Percentiles rank a stretch among this genome's conserved stretches.
These are phyloP conservation scores for Zoysia pacifica DNA, from an alignment of 176 grass and related monocot genomes.

Conservation along the genomic window DNA sequence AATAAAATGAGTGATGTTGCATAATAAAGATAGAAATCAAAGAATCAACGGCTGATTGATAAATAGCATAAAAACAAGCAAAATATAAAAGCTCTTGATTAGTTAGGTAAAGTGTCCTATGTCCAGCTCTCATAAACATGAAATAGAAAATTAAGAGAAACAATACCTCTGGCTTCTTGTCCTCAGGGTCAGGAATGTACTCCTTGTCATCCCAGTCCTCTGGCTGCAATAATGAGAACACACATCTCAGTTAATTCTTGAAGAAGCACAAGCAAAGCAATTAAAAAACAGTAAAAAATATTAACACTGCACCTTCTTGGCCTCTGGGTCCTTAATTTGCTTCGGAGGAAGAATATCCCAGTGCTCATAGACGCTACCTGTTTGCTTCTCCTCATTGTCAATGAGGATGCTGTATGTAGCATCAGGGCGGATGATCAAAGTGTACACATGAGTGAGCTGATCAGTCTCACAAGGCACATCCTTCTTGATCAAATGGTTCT, in stretches of 20 bases:
- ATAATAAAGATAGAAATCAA: too few species aligned
- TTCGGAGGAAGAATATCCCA: slow-evolving; percentile 82
- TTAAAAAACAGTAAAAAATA: background rate
- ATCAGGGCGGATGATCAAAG: slow-evolving; percentile 68
- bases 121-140: too few species aligned
- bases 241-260: too few species aligned
- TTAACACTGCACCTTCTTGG: slow-evolving; percentile 58
- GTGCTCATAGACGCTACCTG: slow-evolving; percentile 65
- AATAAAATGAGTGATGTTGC: background rate
- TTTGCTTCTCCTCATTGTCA: slow-evolving; percentile 68
- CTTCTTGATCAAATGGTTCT: slow-evolving; percentile 38
- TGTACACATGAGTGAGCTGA: slow-evolving; percentile 74
- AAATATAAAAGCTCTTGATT: too few species aligned
- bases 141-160: background rate
- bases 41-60: too few species aligned
- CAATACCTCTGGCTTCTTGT: slow-evolving; percentile 84
- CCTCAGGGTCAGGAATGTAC: slow-evolving; percentile 85
- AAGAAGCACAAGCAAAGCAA: too few species aligned
- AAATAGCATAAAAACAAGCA: too few species aligned
- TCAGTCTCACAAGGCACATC: slow-evolving; percentile 71
- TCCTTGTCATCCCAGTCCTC: slow-evolving; percentile 97
- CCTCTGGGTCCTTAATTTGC: slow-evolving; percentile 72
- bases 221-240: slow-evolving; percentile 51
- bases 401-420: slow-evolving; percentile 77
- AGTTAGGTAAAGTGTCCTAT: too few species aligned